phyloP scores from a whole-genome alignment of 306 rosid genomes.

The Lathyrus tuberosus region DNA sequence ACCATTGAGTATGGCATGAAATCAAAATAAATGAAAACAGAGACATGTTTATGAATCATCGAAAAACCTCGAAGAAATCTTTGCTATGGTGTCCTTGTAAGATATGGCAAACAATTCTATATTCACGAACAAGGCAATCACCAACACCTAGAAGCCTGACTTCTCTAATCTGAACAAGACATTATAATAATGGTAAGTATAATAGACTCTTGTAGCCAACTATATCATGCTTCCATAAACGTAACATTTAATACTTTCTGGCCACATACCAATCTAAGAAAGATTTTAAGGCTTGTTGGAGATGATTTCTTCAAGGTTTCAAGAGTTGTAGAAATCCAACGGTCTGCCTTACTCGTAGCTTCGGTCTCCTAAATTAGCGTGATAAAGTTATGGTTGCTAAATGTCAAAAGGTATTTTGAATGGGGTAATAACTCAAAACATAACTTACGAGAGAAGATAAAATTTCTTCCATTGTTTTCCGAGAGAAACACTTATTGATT shows the following conservation, averaged over 20 bases:
- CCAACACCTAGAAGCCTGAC: slow-evolving; percentile 82
- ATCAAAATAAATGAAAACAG: slow-evolving; percentile 24
- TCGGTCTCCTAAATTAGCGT: slow-evolving; percentile 63
- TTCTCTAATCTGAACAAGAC: slow-evolving; percentile 66
- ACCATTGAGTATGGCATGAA: slow-evolving; percentile 30
- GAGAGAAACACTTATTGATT: slow-evolving; percentile 84
- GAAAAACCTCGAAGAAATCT: slow-evolving; percentile 83
- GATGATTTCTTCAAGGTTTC: slow-evolving; percentile 75
- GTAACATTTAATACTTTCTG: slow-evolving; percentile 15
- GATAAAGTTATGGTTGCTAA: slow-evolving; percentile 35
- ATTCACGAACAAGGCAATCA: slow-evolving; percentile 77
- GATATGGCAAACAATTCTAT: slow-evolving; percentile 80
- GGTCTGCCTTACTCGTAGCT: slow-evolving; percentile 48
- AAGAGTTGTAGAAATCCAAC: slow-evolving; percentile 70
- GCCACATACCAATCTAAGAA: slow-evolving; percentile 71
- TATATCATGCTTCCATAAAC: slow-evolving; percentile 2
- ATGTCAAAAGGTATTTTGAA: background rate
- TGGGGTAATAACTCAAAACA: slow-evolving; percentile 21
- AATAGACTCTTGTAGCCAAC: background rate
- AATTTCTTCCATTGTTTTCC: slow-evolving; percentile 73
- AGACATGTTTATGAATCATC: background rate
- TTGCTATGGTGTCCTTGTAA: slow-evolving; percentile 76
- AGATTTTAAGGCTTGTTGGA: slow-evolving; percentile 82
- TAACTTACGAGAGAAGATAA: slow-evolving; percentile 77
- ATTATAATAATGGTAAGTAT: background rate